Evolutionary conservation across 2,329 filamentous ascomycete genomes (phyloP).

Genomic region (Trichothecium roseum): DNA sequence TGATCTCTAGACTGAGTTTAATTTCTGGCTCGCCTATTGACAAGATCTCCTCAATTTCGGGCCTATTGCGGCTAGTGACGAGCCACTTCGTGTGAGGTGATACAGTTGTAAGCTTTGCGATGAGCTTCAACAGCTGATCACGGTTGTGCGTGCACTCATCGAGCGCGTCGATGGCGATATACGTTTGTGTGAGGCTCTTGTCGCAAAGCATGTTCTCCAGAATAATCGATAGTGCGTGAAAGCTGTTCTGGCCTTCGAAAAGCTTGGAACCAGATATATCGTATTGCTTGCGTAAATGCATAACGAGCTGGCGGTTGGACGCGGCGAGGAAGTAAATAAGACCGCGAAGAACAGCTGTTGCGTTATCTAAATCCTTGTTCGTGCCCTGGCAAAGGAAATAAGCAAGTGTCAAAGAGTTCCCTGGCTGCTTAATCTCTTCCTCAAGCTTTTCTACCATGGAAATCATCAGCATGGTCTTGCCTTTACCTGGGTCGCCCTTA

Average conservation of each 20-base stretch:
- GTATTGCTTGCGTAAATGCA: slow-evolving; percentile 3
- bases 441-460: slow-evolving; percentile 1
- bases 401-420: slow-evolving; percentile 14
- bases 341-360: slow-evolving; percentile 28
- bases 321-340: slow-evolving; percentile 31
- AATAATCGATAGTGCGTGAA: no score
- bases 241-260: background rate
- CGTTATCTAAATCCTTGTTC: slow-evolving; percentile 24
- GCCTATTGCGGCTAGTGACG: no score
- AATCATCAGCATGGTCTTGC: slow-evolving; percentile 33
- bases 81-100: no score
- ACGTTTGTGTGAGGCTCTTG: no score
- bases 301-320: background rate
- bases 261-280: background rate
- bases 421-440: slow-evolving; percentile 11
- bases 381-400: slow-evolving; percentile 34
- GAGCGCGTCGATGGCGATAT: no score
- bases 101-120: no score
- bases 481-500: slow-evolving; percentile 26
- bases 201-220: no score
- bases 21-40: no score
- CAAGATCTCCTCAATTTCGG: no score
- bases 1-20: no score
- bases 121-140: no score
- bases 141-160: no score